phyloP scores from a whole-genome alignment of 2,329 filamentous ascomycete species.

The Neodidymelliopsis sp. region DNA sequence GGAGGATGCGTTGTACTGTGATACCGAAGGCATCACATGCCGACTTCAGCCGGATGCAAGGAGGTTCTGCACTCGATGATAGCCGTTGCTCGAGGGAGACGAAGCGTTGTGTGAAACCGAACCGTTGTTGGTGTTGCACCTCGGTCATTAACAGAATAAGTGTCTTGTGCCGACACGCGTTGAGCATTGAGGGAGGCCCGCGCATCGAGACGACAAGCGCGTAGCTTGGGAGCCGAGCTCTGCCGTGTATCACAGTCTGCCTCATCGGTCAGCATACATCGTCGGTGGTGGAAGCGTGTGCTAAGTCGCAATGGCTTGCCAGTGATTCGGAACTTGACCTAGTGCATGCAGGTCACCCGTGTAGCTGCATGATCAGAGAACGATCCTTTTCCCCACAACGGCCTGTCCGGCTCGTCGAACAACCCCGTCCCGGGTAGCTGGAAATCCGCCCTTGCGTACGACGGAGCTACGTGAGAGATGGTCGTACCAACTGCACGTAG shows the following conservation, averaged over 20 bases:
- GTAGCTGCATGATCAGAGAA: slow-evolving; percentile 37
- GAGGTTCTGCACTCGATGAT: slow-evolving; percentile 29
- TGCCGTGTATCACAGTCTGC: slow-evolving; percentile 16
- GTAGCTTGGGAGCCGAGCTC: slow-evolving; percentile 10
- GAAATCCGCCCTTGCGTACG: slow-evolving; percentile 38
- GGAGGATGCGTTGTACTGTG: slow-evolving; percentile 28
- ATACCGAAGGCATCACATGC: slow-evolving; percentile 30
- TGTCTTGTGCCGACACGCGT: slow-evolving; percentile 24
- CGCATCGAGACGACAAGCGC: slow-evolving; percentile 13
- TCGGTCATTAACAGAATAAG: slow-evolving; percentile 30
- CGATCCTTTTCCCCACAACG: slow-evolving; percentile 35
- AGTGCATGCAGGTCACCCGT: slow-evolving; percentile 40
- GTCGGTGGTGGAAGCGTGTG: background rate
- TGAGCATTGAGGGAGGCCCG: slow-evolving; percentile 15
- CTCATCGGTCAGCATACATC: slow-evolving; percentile 15
- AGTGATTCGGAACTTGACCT: slow-evolving; percentile 19
- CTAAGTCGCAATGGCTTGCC: slow-evolving; percentile 15
- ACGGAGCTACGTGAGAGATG: slow-evolving; percentile 28
- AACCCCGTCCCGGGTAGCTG: slow-evolving; percentile 35
- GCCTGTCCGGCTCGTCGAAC: slow-evolving; percentile 38
- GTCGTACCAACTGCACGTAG: slow-evolving; percentile 34
- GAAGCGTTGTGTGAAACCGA: slow-evolving; percentile 34
- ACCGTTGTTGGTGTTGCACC: slow-evolving; percentile 37
- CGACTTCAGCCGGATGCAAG: slow-evolving; percentile 35
- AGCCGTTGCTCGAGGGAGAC: slow-evolving; percentile 25